These are phyloP conservation scores for Emmonsiellopsis sp. DNA, from an alignment of 2,329 filamentous ascomycete species.

Conservation along the genomic window DNA sequence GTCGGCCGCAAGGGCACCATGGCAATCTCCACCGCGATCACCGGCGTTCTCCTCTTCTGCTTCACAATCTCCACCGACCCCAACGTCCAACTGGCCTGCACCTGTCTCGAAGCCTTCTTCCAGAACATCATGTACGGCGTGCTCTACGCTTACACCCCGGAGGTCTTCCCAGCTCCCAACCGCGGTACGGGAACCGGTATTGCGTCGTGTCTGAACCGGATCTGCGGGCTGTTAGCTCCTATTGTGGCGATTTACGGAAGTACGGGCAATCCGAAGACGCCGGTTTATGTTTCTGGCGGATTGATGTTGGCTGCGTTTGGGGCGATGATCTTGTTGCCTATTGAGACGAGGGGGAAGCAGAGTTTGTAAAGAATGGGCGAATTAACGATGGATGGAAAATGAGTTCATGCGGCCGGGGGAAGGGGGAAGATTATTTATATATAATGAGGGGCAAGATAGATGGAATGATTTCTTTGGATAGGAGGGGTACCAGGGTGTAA, in stretches of 20 bases:
- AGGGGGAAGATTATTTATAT: not conserved
- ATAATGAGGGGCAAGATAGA: not conserved
- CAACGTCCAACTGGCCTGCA: constrained; percentile 42
- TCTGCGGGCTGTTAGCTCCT: constrained; percentile 36
- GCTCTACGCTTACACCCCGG: constrained; percentile 50
- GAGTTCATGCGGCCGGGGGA: not conserved
- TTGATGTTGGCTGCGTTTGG: constrained; percentile 38
- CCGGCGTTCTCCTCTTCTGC: constrained; percentile 46
- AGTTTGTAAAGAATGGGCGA: constrained; percentile 20
- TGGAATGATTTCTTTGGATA: too few species aligned
- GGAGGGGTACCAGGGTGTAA: too few species aligned
- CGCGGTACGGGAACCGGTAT: constrained; percentile 47
- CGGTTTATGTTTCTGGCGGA: constrained; percentile 37
- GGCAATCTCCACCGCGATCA: constrained; percentile 43
- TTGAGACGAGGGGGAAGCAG: constrained; percentile 39
- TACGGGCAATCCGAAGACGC: constrained; percentile 29
- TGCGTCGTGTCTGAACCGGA: constrained; percentile 36
- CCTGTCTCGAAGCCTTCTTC: constrained; percentile 49
- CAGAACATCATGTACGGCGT: constrained; percentile 50
- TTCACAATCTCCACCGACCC: constrained; percentile 44
- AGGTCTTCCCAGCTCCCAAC: constrained; percentile 49
- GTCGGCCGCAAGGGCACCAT: constrained; percentile 50
- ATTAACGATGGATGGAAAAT: not conserved
- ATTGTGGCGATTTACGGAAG: constrained; percentile 37
- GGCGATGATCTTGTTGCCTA: constrained; percentile 37